Evolutionary conservation across 2,329 filamentous ascomycete genomes (phyloP).

Genomic region (Teratosphaeria nubilosa): DNA sequence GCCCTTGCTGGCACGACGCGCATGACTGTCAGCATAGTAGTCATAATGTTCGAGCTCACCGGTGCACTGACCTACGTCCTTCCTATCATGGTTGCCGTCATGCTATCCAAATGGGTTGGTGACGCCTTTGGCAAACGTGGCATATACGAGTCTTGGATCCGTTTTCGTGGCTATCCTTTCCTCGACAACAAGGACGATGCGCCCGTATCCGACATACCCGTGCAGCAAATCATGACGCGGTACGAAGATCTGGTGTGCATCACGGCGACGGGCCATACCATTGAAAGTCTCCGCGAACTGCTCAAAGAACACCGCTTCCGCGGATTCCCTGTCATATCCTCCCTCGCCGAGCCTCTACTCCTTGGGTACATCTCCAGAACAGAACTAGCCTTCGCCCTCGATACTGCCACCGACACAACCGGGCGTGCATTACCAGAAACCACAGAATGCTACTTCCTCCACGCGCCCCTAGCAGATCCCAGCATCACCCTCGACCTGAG

Average conservation of each 20-base stretch:
- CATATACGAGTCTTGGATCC: conserved; percentile 98
- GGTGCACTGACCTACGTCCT: conserved; percentile 96
- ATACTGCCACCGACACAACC: conserved; percentile 44
- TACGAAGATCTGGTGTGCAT: conserved; percentile 85
- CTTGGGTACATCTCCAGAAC: conserved; percentile 90
- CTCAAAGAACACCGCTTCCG: conserved; percentile 68
- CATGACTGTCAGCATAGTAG: conserved; percentile 96
- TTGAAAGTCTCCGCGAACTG: conserved; percentile 60
- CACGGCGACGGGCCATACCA: conserved; percentile 70
- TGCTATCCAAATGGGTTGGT: conserved; percentile 97
- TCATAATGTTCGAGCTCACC: conserved; percentile 98
- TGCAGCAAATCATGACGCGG: conserved; percentile 83
- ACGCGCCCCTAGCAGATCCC: conserved; percentile 72
- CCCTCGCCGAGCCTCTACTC: conserved; percentile 65
- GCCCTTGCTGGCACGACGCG: conserved; percentile 88
- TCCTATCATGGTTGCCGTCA: conserved; percentile 97
- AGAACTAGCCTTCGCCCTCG: conserved; percentile 74
- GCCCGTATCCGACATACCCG: conserved; percentile 70
- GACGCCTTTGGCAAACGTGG: conserved; percentile 86
- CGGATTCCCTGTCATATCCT: conserved; percentile 82
- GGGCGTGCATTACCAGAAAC: conserved; percentile 53
- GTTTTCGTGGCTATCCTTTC: conserved; percentile 90
- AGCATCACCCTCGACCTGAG: conserved; percentile 71
- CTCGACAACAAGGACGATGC: conserved; percentile 79
- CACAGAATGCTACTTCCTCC: conserved; percentile 74